Evolutionary conservation across 192 early-diverging fungal species (phyloP), one percentile per base, ranked within the genome.

Genomic region (Podila epigama): DNA sequence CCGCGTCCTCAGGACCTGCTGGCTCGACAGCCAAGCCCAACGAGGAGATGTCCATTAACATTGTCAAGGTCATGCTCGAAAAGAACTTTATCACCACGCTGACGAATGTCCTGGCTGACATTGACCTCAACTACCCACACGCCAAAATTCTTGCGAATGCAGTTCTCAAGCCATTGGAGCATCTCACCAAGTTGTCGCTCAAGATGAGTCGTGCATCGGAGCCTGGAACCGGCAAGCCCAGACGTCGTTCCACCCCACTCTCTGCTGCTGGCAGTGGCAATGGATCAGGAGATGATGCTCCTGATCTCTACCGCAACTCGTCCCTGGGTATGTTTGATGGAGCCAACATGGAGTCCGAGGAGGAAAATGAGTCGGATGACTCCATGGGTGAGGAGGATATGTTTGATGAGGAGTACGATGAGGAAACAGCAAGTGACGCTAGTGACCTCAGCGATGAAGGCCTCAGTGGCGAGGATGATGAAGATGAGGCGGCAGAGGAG

Each of bases 71-170:
- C 50, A 94, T 99, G 90, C 81, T 99, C 28, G 96, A 98, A 36
- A 96, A 95, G 53, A 88, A 90, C 9, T 93, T 94, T 66, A 92
- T 96, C 0, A 86, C 82, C 37, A 80, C 91, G 3, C 70, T 99
- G 29, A 95, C 95, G 6, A 88, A 85, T 36, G 88, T 93, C 3
- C 78, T 96, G 22, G 89, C 88, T 35, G 93, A 95, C 58, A 84
- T 99, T 36, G 96, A 99, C 70, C 80, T 96, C 34, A 93, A 96
- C 70, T 94, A 97, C 68, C 97, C 97, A 9, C 83, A 87, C 41
- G 87, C 93, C 32, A 91, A 87, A 48, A 80, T 82, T 16, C 85
- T 98, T 31, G 87, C 97, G 13, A 89, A 81, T 29, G 73, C 90
- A 5, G 83, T 99, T 57, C 63, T 98, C 52, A 92, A 93, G 50